These are phyloP conservation scores for Fomitopsis serialis DNA, from an alignment of 768 basidiomycete species.

Conservation along the genomic window DNA sequence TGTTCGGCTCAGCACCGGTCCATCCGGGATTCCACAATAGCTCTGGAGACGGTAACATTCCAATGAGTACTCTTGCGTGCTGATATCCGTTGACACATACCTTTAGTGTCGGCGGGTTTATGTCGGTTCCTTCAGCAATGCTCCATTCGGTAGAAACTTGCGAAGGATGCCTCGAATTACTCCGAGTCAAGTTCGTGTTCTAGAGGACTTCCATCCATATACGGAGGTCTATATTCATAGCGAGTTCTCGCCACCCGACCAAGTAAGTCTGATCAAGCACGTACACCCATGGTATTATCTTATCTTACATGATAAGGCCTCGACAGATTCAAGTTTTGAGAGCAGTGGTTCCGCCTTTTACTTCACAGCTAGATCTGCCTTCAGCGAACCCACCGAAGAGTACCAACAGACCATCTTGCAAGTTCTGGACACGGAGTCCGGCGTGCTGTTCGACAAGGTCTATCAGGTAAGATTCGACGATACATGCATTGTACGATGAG, in stretches of 20 bases:
- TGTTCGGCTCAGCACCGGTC: background rate
- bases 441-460: slow-evolving; percentile 15
- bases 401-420: slow-evolving; percentile 5
- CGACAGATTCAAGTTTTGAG: background rate
- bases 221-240: background rate
- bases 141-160: no score
- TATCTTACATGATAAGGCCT: background rate
- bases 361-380: slow-evolving; percentile 6
- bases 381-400: slow-evolving; percentile 4
- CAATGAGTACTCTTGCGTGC: no score
- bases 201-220: background rate
- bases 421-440: slow-evolving; percentile 18
- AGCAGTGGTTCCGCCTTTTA: slow-evolving; percentile 3
- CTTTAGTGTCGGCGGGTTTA: no score
- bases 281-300: no score
- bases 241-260: background rate
- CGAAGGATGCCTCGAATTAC: background rate
- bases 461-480: background rate
- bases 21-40: background rate
- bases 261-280: background rate
- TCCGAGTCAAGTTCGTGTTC: background rate
- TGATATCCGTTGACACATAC: no score
- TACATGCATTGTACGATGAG: background rate
- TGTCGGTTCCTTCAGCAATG: no score
- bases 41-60: background rate